Evolutionary conservation across 306 rosid genomes (phyloP).

Genomic region (Acacia crassicarpa): DNA sequence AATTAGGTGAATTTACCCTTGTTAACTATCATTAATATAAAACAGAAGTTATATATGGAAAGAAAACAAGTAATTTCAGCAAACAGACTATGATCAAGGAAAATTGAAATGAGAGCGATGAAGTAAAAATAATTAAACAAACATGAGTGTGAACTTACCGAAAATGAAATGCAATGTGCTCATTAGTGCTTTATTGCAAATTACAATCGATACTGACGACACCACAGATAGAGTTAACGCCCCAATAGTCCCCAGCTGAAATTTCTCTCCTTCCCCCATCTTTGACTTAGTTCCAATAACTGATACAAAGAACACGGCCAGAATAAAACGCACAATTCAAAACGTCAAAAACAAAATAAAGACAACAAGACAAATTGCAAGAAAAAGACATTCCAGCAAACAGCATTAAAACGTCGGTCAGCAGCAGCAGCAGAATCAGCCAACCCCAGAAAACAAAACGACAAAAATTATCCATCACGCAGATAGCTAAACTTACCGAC

Average conservation of each 20-base stretch:
- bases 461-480: conserved; percentile 7
- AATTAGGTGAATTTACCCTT: background rate
- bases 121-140: conserved; percentile 6
- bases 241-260: conserved; percentile 78
- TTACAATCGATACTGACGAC: conserved; percentile 85
- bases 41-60: background rate
- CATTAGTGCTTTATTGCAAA: conserved; percentile 81
- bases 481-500: conserved; percentile 23
- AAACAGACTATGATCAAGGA: background rate
- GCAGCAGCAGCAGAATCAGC: background rate
- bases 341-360: background rate
- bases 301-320: conserved; percentile 2
- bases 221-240: conserved; percentile 83
- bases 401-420: background rate
- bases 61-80: background rate
- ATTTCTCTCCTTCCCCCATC: conserved; percentile 73
- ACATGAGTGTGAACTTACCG: conserved; percentile 45
- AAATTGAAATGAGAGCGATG: background rate
- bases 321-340: background rate
- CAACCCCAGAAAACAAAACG: conserved; percentile 22
- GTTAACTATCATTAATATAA: background rate
- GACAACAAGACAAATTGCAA: background rate
- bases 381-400: conserved; percentile 4
- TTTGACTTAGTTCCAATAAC: conserved; percentile 24
- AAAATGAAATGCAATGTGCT: conserved; percentile 70